Evolutionary conservation across 495 filamentous ascomycete genomes (phyloP), one percentile per base, ranked within the genome.

Genomic region (Penicillium ochrochloron): DNA sequence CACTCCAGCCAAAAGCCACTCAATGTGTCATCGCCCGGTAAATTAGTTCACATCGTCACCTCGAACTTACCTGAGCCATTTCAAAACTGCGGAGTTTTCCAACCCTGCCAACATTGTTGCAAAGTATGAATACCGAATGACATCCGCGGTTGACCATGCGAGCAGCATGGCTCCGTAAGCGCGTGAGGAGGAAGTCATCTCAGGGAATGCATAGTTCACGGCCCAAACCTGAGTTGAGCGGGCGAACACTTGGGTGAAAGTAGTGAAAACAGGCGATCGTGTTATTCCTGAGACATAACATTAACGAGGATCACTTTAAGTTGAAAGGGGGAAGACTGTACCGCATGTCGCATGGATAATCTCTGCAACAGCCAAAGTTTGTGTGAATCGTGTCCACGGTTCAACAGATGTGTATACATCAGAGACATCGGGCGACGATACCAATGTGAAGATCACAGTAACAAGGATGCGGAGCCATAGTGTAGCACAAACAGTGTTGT

Each of bases 401-500:
- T 78, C 75, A 34, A 73, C 48, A 44, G 65, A 67, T 19, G 60
- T 60, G 67, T 76, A 78, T 35, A 70, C 60, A 33, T 25, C 34
- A 50, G 57, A 50, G 68, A 60, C 44, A 15, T 64, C 55, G 4
- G 21, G 27, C 19, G 69, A 59, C 12, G 59, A 59, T 14, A 63
- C 34, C 21, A 61, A 39, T 14, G 57, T 41, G 34, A 46, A 29
- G 31, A 70, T 21, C 27, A 68, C 51, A 25, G 65, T 56, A 29
- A 73, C 17, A 34, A 78, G 67, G 64, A 78, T 84, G 23, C 78
- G 77, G 33, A 82, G 64, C 92, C 92, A 94, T 57, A 92, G 82
- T 39, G 86, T 58, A 46, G 87, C 84, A 56, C 86, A 91, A 54
- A 86, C 70, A 67, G 84, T 75, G 75, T 94, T 96, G 83, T 94